phyloP scores from a whole-genome alignment of 2,329 filamentous ascomycete species.

The Sclerotinia sclerotiorum region DNA sequence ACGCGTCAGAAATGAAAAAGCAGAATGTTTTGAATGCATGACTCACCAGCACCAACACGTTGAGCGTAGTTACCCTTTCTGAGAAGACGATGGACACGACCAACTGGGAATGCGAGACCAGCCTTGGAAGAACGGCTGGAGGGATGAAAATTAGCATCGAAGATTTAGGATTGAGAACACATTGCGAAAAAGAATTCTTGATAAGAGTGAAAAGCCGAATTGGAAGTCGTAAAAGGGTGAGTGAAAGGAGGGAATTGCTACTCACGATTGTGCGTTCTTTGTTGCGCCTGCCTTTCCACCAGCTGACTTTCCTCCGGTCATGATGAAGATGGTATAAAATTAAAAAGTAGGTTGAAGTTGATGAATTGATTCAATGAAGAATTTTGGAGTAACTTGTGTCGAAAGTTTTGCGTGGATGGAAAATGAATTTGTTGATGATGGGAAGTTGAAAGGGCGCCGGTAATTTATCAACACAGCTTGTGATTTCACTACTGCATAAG shows the following conservation, averaged over 20 bases:
- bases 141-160: slow-evolving; percentile 16
- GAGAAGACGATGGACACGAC: slow-evolving; percentile 98
- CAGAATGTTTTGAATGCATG: slow-evolving; percentile 20
- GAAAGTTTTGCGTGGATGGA: slow-evolving; percentile 9
- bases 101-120: slow-evolving; percentile 97
- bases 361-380: neutral
- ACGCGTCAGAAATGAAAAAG: slow-evolving; percentile 33
- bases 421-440: neutral
- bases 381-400: neutral
- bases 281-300: slow-evolving; percentile 98
- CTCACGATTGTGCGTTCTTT: slow-evolving; percentile 99
- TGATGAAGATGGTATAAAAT: slow-evolving; percentile 64
- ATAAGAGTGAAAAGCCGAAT: slow-evolving; percentile 40
- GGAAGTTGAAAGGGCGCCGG: neutral
- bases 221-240: neutral
- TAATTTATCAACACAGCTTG: slow-evolving; percentile 4
- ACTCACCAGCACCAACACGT: slow-evolving; percentile 90
- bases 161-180: slow-evolving; percentile 43
- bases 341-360: slow-evolving; percentile 25
- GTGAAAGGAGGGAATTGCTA: slow-evolving; percentile 39
- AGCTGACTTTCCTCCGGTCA: slow-evolving; percentile 97
- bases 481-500: no score
- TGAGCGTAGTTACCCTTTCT: slow-evolving; percentile 99
- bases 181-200: neutral
- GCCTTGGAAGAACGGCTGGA: slow-evolving; percentile 95